Conservation (phyloP, 805 yeast species). For the Suhomyces xylopsoci region DNA sequence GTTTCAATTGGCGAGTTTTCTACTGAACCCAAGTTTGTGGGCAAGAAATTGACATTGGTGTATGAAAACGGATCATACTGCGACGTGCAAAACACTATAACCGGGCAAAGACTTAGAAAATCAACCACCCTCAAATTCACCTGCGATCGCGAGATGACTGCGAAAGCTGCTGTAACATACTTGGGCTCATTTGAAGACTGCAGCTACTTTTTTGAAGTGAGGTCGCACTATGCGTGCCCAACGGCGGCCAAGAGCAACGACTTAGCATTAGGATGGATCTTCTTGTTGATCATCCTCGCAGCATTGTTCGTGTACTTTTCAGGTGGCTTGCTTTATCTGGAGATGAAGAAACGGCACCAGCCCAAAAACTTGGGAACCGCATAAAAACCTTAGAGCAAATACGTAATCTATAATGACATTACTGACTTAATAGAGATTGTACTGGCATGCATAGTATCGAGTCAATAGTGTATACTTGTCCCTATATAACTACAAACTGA, state of each 20-base stretch:
- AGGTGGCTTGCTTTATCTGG: constrained; percentile 35
- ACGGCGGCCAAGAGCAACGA: constrained; percentile 67
- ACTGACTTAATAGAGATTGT: background rate
- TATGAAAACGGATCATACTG: constrained; percentile 70
- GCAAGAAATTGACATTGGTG: constrained; percentile 65
- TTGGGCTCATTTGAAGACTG: constrained; percentile 76
- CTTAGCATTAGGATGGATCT: constrained; percentile 62
- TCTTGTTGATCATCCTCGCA: constrained; percentile 47
- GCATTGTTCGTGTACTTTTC: constrained; percentile 37
- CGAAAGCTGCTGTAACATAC: constrained; percentile 63
- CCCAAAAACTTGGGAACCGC: background rate
- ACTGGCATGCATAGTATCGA: background rate
- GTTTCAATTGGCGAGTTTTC: constrained; percentile 51
- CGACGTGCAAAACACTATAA: constrained; percentile 32
- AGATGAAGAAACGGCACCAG: constrained; percentile 3
- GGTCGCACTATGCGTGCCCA: constrained; percentile 85
- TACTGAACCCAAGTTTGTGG: constrained; percentile 63
- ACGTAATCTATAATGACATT: background rate
- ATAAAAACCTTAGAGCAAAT: background rate
- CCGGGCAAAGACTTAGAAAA: constrained; percentile 50
- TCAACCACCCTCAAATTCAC: constrained; percentile 68
- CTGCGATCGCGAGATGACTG: constrained; percentile 72
- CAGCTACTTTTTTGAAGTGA: constrained; percentile 77
- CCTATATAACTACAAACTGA: background rate
- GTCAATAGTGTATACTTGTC: background rate